phyloP scores from a whole-genome alignment of 179 eudicot species.

The Actinidia polygama region DNA sequence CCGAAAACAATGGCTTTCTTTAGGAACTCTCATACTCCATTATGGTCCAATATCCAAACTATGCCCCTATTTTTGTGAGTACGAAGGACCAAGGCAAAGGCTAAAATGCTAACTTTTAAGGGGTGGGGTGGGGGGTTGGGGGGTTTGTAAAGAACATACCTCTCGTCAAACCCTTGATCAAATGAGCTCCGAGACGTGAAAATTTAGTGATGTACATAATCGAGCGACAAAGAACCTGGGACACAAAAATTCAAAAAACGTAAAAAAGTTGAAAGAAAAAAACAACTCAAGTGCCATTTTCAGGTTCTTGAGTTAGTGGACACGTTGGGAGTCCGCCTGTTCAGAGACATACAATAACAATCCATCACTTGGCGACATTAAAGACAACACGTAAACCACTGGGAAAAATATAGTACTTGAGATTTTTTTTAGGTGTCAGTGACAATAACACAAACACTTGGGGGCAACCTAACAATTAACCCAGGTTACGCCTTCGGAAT shows the following conservation, averaged over 20 bases:
- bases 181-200: conserved; percentile 25
- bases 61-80: not conserved
- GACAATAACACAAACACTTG: conserved; percentile 11
- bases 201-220: conserved; percentile 21
- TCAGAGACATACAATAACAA: not conserved
- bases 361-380: not conserved
- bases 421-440: not conserved
- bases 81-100: not conserved
- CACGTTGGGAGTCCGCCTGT: not conserved
- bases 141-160: conserved; percentile 6
- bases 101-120: no score
- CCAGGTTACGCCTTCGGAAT: not conserved
- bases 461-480: not conserved
- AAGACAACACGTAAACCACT: not conserved
- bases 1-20: not conserved
- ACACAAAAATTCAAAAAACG: not conserved
- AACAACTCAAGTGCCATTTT: not conserved
- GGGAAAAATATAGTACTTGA: not conserved
- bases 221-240: conserved; percentile 10
- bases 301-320: not conserved
- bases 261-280: not conserved
- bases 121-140: no score
- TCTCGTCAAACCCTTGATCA: conserved; percentile 11
- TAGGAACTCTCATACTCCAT: not conserved
- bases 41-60: not conserved